Evolutionary conservation across 2,329 filamentous ascomycete species (phyloP).

Genomic region (Coniochaeta prunicola): DNA sequence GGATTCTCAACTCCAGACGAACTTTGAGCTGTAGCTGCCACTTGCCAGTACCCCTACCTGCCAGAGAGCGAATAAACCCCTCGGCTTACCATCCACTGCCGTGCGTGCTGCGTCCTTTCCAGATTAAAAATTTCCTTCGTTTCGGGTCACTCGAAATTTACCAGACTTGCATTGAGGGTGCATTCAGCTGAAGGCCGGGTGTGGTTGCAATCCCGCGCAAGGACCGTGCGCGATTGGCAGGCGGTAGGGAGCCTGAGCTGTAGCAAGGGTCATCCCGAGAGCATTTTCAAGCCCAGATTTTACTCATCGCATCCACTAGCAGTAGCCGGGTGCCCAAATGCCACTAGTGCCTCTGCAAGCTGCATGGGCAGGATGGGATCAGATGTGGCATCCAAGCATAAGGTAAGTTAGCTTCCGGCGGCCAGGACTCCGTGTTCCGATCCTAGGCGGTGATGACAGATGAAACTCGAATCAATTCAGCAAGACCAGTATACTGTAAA

Average conservation of each 20-base stretch:
- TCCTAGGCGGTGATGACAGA: neutral
- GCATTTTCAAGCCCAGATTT: constrained; percentile 8
- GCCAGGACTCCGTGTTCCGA: neutral
- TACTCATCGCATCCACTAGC: constrained; percentile 5
- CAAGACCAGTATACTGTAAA: neutral
- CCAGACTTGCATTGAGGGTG: constrained; percentile 9
- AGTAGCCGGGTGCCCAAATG: constrained; percentile 6
- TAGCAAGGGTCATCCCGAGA: constrained; percentile 6
- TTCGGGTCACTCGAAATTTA: neutral
- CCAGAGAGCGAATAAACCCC: neutral
- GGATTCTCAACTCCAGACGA: neutral
- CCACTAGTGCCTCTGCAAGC: constrained; percentile 13
- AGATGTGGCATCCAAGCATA: neutral
- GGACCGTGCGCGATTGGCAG: constrained; percentile 5
- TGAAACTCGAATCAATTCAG: neutral
- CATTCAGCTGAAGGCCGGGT: constrained; percentile 13
- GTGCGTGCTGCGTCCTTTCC: neutral
- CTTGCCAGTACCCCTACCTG: neutral
- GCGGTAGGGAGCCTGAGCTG: constrained; percentile 3
- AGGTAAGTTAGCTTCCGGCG: neutral
- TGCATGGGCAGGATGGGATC: constrained; percentile 6
- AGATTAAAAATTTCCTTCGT: neutral
- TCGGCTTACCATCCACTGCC: neutral
- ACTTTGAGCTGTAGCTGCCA: neutral
- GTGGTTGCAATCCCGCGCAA: constrained; percentile 2